phyloP scores from a whole-genome alignment of 495 filamentous ascomycete genomes.

The Cercophora samala region DNA sequence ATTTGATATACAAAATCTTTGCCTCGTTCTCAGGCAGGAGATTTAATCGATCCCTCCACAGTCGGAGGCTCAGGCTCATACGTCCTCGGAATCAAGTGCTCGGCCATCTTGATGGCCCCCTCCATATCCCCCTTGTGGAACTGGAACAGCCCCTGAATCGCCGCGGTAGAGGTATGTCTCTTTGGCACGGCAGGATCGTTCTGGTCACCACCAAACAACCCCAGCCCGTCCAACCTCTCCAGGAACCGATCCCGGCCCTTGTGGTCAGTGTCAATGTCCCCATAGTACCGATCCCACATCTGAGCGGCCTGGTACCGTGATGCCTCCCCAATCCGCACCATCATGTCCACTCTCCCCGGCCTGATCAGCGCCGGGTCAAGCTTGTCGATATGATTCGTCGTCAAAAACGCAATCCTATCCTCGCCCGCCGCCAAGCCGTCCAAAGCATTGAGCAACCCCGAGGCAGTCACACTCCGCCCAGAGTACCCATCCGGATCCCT shows the following conservation, averaged over 20 bases:
- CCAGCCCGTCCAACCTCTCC: conserved; percentile 45
- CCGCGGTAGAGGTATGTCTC: conserved; percentile 72
- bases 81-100: conserved; percentile 56
- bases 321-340: conserved; percentile 81
- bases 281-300: conserved; percentile 95
- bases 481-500: conserved; percentile 79
- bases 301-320: conserved; percentile 76
- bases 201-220: conserved; percentile 41
- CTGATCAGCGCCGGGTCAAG: conserved; percentile 86
- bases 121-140: conserved; percentile 90
- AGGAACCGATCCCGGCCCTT: conserved; percentile 54
- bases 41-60: conserved; percentile 30
- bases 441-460: conserved; percentile 86
- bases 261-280: conserved; percentile 66
- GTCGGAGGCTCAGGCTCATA: conserved; percentile 43
- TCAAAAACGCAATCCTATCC: conserved; percentile 88
- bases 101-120: conserved; percentile 77
- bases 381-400: conserved; percentile 88
- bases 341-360: conserved; percentile 92
- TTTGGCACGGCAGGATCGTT: conserved; percentile 41
- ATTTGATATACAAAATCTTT: conserved; percentile 1
- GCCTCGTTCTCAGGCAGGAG: conserved; percentile 24
- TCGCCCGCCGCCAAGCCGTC: conserved; percentile 96
- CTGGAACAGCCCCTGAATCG: conserved; percentile 88
- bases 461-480: conserved; percentile 91